Evolutionary conservation across 345 rosid genomes (phyloP).

Genomic region (Psidium guajava): DNA sequence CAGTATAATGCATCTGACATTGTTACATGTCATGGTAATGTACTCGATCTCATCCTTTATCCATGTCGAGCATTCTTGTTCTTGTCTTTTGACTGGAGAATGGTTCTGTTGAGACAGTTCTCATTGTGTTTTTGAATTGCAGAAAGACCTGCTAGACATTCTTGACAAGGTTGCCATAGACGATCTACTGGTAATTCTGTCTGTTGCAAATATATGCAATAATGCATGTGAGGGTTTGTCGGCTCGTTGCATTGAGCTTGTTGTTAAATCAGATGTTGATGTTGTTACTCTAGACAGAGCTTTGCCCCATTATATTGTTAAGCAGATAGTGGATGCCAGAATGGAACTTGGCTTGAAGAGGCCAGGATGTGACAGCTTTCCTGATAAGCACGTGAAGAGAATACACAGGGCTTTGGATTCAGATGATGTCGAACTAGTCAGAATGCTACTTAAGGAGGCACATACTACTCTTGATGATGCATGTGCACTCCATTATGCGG

Average conservation of each 20-base stretch:
- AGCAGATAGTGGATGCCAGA: conserved; percentile 36
- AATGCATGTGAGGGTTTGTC: conserved; percentile 39
- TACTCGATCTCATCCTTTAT: neutral
- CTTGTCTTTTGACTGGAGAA: neutral
- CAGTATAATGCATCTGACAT: neutral
- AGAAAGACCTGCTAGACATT: conserved; percentile 54
- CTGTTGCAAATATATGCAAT: conserved; percentile 43
- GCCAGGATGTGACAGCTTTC: conserved; percentile 16
- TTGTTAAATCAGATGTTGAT: conserved; percentile 56
- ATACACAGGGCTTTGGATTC: conserved; percentile 74
- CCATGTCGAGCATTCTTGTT: neutral
- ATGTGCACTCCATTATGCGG: conserved; percentile 72
- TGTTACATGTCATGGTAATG: neutral
- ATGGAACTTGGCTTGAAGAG: conserved; percentile 19
- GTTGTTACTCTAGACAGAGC: conserved; percentile 48
- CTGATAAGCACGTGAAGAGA: conserved; percentile 49
- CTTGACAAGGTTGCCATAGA: conserved; percentile 48
- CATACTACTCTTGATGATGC: conserved; percentile 61
- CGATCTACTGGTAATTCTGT: conserved; percentile 53
- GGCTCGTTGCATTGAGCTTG: conserved; percentile 33
- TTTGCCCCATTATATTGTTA: conserved; percentile 37
- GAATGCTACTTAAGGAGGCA: conserved; percentile 64
- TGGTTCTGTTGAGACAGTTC: neutral
- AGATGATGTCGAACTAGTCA: conserved; percentile 74
- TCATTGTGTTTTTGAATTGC: conserved; percentile 15